A percentile compares a stretch with the other conserved stretches of the same genome.
These are phyloP conservation scores for Ilex asprella DNA, from an alignment of 257 asterid genomes.

Conservation along the genomic window DNA sequence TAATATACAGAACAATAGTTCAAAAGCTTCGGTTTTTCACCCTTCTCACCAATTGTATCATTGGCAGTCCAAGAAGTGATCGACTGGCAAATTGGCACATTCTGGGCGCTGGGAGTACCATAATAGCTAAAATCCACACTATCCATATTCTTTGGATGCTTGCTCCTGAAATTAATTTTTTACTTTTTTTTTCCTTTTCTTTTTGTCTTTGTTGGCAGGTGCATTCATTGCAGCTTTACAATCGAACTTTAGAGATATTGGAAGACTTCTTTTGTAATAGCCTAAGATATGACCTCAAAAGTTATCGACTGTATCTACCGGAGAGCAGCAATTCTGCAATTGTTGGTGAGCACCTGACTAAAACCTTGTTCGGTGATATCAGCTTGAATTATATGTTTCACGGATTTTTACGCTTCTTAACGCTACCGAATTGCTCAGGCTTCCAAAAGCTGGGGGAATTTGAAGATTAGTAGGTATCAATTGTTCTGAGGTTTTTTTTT, in stretches of 20 bases:
- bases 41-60: too few species aligned
- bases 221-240: conserved; percentile 50
- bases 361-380: too few species aligned
- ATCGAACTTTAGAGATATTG: conserved; percentile 74
- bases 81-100: too few species aligned
- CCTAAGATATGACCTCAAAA: not conserved
- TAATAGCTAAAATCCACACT: not conserved
- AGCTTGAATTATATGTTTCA: too few species aligned
- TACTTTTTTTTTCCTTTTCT: not conserved
- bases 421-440: too few species aligned
- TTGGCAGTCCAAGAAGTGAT: too few species aligned
- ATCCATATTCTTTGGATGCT: not conserved
- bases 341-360: too few species aligned
- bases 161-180: not conserved
- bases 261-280: conserved; percentile 67
- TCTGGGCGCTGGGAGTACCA: not conserved
- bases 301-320: too few species aligned
- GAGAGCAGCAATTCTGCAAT: too few species aligned
- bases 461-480: conserved; percentile 13
- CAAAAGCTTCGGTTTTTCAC: too few species aligned
- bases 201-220: conserved; percentile 40
- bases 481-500: conserved; percentile 16
- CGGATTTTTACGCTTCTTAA: too few species aligned
- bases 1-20: too few species aligned
- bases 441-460: conserved; percentile 3